Conservation (phyloP, 129 eudicot genomes). For the Glebionis coronaria region DNA sequence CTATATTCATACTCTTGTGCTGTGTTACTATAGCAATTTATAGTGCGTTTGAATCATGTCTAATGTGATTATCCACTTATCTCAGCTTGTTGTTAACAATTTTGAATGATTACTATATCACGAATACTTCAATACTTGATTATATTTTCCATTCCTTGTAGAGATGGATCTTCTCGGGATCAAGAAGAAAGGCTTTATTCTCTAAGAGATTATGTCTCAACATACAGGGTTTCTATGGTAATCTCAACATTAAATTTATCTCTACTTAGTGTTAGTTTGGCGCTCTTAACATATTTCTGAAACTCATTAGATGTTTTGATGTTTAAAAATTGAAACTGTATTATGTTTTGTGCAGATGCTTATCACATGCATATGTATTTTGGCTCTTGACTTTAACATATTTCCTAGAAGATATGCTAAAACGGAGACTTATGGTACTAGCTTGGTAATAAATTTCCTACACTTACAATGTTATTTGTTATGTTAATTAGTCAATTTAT, state of each 20-base stretch:
- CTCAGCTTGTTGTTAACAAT: no score
- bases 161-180: conserved; percentile 48
- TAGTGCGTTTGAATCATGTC: conserved; percentile 11
- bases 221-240: conserved; percentile 88
- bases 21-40: not conserved
- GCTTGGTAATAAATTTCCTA: conserved; percentile 58
- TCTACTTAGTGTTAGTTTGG: not conserved
- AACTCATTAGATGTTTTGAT: not conserved
- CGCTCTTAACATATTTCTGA: not conserved
- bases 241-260: not conserved
- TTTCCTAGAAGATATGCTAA: conserved; percentile 94
- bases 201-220: conserved; percentile 52
- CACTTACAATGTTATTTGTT: not conserved
- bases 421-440: conserved; percentile 90
- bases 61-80: conserved; percentile 2
- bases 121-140: conserved; percentile 17
- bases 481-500: not conserved
- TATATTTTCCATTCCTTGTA: conserved; percentile 31
- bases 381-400: conserved; percentile 90
- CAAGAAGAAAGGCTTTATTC: conserved; percentile 37
- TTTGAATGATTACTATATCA: conserved; percentile 14
- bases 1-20: conserved; percentile 5
- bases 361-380: conserved; percentile 72
- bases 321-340: not conserved
- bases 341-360: conserved; percentile 68